A percentile compares a stretch with the other conserved stretches of the same genome.
Evolutionary conservation across 306 rosid genomes (phyloP).

Genomic region (Cercis canadensis): DNA sequence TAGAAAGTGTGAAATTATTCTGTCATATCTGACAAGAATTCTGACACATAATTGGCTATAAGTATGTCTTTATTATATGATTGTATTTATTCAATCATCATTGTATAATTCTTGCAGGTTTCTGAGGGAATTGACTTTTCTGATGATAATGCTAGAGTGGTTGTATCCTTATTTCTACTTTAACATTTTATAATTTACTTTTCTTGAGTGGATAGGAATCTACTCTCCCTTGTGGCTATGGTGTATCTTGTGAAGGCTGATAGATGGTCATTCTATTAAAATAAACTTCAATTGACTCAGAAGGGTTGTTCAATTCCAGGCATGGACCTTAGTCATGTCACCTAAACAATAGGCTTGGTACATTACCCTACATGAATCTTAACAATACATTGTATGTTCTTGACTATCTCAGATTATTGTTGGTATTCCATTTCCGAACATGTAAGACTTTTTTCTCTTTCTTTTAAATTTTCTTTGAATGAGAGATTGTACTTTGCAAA

Average conservation of each 20-base stretch:
- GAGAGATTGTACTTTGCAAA: slow-evolving; percentile 6
- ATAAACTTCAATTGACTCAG: slow-evolving; percentile 13
- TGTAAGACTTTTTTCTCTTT: slow-evolving; percentile 66
- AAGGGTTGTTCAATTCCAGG: slow-evolving; percentile 7
- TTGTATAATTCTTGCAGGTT: slow-evolving; percentile 65
- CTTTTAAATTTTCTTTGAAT: slow-evolving; percentile 25
- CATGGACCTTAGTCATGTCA: background rate
- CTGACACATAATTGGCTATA: slow-evolving; percentile 14
- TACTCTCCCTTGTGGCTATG: slow-evolving; percentile 12
- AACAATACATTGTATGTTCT: slow-evolving; percentile 46
- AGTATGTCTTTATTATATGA: slow-evolving; percentile 15
- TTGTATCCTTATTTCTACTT: slow-evolving; percentile 78
- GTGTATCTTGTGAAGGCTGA: slow-evolving; percentile 19
- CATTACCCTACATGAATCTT: slow-evolving; percentile 25
- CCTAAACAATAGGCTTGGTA: slow-evolving; percentile 18
- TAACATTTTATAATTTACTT: slow-evolving; percentile 8
- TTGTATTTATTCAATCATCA: slow-evolving; percentile 38
- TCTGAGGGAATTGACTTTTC: slow-evolving; percentile 97
- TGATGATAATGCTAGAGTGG: slow-evolving; percentile 91
- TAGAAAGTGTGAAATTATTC: background rate
- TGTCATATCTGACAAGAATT: background rate
- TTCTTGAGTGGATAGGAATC: background rate
- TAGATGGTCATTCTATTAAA: slow-evolving; percentile 21
- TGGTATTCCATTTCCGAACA: slow-evolving; percentile 95
- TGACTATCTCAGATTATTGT: slow-evolving; percentile 89